Base-by-base conservation (phyloP, 257 asterid genomes). In the Cinchona pubescens region DNA sequence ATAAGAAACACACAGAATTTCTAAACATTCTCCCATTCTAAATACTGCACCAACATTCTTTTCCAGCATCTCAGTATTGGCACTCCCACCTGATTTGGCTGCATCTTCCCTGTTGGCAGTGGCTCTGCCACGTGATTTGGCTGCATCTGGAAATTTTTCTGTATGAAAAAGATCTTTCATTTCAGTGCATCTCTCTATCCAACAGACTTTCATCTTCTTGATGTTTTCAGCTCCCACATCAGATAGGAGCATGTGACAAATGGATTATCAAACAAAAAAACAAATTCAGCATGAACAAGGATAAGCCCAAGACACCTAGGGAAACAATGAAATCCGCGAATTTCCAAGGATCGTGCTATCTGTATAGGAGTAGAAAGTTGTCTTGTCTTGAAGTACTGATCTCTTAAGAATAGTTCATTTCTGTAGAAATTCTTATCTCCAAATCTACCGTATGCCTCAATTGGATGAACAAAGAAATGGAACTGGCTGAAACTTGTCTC, bases 131-230 rank as follows among this genome's bases (percentile, higher is more conserved):
- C n/a, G n/a, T n/a, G n/a, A n/a, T n/a, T n/a, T n/a, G n/a, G n/a
- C n/a, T n/a, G n/a, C n/a, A n/a, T n/a, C n/a, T n/a, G n/a, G n/a
- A n/a, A n/a, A n/a, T n/a, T 74, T 38, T 66, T 72, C 77, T 35
- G 53, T n/a, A 37, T 23, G 79, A 11, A 80, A 23, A 10, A 80
- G 78, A 72, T 81, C 53, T 79, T 75, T 58, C 83, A 83, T 75
- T 46, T 75, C 75, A 34, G 71, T 76, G 80, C 87, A 86, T 11
- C 84, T 79, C 78, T n/a, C 87, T 30, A 86, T 83, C 90, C 87
- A 86, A 69, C 87, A 86, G 3, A 73, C 79, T 76, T 82, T 79
- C 77, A 69, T 63, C 13, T 46, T 48, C 81, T 64, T 77, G 48
- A 23, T 43, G 32, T 69, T 32, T 13, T 66, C 82, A 46, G 53